phyloP scores from a whole-genome alignment of 768 basidiomycete species.

The Tulasnella sp. region DNA sequence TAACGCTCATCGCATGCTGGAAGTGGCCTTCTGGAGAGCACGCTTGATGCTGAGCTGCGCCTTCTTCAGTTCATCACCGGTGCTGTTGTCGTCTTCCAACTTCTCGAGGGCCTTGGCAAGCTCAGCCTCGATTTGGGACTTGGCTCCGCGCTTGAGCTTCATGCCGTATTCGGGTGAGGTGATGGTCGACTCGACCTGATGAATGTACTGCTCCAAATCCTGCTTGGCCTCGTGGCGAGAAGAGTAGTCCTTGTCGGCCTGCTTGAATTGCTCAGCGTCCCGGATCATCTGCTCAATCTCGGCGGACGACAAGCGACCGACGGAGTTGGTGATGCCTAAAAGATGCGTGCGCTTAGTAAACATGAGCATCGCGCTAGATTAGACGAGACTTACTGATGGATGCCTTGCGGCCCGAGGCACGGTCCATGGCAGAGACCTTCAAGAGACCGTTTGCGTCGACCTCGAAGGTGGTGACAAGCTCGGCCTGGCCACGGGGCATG shows the following conservation, averaged over 20 bases:
- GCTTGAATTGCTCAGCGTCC: slow-evolving; percentile 96
- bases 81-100: slow-evolving; percentile 92
- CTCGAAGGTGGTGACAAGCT: slow-evolving; percentile 98
- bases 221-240: slow-evolving; percentile 97
- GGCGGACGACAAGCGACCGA: slow-evolving; percentile 90
- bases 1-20: slow-evolving; percentile 59
- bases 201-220: slow-evolving; percentile 94
- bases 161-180: slow-evolving; percentile 93
- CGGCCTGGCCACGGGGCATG: slow-evolving; percentile 98
- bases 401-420: slow-evolving; percentile 98
- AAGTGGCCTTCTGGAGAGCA: slow-evolving; percentile 94
- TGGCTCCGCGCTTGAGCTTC: slow-evolving; percentile 98
- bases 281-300: slow-evolving; percentile 99
- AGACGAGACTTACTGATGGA: slow-evolving; percentile 65
- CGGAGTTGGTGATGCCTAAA: slow-evolving; percentile 93
- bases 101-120: slow-evolving; percentile 97
- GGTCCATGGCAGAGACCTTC: slow-evolving; percentile 97
- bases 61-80: slow-evolving; percentile 91
- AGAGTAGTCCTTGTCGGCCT: slow-evolving; percentile 95
- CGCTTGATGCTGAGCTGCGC: slow-evolving; percentile 92
- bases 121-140: slow-evolving; percentile 89
- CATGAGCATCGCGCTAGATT: neutral
- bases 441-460: slow-evolving; percentile 98
- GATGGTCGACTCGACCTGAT: slow-evolving; percentile 93
- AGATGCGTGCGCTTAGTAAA: slow-evolving; percentile 11